Evolutionary conservation across 2,329 filamentous ascomycete species (phyloP).

Genomic region (Triangularia verruculosa): DNA sequence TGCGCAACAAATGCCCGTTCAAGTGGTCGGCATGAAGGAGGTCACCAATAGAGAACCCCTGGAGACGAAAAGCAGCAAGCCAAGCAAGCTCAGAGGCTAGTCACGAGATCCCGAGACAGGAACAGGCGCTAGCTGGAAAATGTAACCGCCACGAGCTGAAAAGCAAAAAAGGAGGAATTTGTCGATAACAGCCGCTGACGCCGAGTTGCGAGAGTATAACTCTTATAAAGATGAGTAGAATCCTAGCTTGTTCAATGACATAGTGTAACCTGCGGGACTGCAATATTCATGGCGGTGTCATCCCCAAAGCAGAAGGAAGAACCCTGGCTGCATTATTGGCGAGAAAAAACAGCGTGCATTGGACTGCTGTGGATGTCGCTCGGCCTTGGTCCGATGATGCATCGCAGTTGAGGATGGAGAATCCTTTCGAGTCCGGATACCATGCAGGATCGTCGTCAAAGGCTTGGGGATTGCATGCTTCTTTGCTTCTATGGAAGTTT

Average conservation of each 20-base stretch:
- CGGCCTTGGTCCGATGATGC: conserved; percentile 2
- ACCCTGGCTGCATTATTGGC: conserved; percentile 2
- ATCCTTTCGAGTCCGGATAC: not conserved
- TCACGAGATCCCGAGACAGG: not conserved
- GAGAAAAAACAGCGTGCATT: not conserved
- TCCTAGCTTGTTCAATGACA: not conserved
- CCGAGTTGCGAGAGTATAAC: not conserved
- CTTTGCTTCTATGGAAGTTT: not conserved
- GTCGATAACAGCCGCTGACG: not conserved
- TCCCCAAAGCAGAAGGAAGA: not conserved
- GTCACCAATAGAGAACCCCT: not conserved
- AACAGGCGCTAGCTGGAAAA: not conserved
- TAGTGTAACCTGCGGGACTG: not conserved
- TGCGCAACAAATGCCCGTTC: not conserved
- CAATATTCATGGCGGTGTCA: not conserved
- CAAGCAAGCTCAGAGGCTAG: not conserved
- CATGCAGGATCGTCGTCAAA: not conserved
- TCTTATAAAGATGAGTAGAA: not conserved
- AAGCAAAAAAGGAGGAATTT: not conserved
- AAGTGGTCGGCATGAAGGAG: not conserved
- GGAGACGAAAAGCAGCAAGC: not conserved
- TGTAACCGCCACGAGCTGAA: not conserved
- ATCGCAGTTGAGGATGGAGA: not conserved
- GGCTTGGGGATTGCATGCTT: not conserved
- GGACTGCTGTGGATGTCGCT: conserved; percentile 3